Conservation (phyloP, 345 rosid genomes). For the Syzygium aromaticum region DNA sequence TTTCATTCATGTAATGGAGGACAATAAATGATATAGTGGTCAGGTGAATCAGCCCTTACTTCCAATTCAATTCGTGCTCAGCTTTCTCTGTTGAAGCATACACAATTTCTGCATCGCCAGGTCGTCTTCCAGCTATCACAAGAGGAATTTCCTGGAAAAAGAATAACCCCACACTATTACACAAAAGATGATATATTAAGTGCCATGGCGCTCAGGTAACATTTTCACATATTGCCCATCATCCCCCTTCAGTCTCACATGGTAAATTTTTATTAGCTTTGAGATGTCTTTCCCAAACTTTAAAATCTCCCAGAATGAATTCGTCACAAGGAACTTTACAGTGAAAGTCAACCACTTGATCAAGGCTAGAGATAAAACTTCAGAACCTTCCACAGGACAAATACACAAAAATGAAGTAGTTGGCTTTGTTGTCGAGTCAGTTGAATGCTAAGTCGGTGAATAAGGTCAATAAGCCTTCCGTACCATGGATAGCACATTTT, state of each 20-base stretch:
- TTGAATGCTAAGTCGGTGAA: not conserved
- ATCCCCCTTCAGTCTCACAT: not conserved
- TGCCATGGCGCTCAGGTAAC: not conserved
- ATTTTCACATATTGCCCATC: not conserved
- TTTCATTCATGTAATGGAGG: not conserved
- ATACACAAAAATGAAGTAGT: not conserved
- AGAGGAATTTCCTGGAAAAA: slow-evolving; percentile 69
- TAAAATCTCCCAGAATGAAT: not conserved
- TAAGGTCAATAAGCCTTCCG: not conserved
- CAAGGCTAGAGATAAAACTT: not conserved
- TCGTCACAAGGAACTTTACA: not conserved
- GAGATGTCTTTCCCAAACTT: not conserved
- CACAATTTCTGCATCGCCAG: slow-evolving; percentile 84
- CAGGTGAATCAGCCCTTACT: slow-evolving; percentile 35
- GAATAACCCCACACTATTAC: not conserved
- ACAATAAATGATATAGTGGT: not conserved
- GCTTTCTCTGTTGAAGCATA: slow-evolving; percentile 90
- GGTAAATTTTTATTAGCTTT: not conserved
- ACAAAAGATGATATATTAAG: not conserved
- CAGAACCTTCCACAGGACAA: not conserved
- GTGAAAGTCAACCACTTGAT: not conserved
- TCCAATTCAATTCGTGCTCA: slow-evolving; percentile 73
- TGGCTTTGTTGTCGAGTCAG: not conserved
- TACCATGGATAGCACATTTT: not conserved
- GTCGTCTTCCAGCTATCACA: slow-evolving; percentile 57